Evolutionary conservation across 2,329 filamentous ascomycete genomes (phyloP).

Genomic region (Blastomyces percursus): DNA sequence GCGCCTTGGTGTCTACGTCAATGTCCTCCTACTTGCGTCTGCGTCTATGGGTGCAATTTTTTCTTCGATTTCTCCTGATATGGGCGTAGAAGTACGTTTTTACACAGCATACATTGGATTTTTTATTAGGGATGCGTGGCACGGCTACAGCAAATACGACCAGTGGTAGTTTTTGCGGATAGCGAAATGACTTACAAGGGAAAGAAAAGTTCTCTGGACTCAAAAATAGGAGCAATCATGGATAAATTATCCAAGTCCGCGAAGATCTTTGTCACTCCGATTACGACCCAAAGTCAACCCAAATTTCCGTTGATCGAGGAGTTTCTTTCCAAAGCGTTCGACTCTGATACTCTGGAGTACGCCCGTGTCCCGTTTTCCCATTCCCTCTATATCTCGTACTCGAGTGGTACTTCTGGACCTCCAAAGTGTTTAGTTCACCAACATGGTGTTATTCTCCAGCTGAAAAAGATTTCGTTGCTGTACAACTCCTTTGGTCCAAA

Average conservation of each 20-base stretch:
- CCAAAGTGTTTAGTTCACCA: conserved; percentile 39
- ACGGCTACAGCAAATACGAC: conserved; percentile 32
- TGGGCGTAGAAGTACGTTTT: conserved; percentile 26
- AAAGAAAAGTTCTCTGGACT: conserved; percentile 22
- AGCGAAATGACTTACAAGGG: conserved; percentile 33
- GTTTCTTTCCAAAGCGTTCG: conserved; percentile 25
- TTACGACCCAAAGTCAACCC: conserved; percentile 6
- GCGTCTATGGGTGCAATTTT: conserved; percentile 36
- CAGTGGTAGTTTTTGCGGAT: conserved; percentile 33
- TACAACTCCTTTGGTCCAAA: conserved; percentile 34
- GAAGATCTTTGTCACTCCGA: conserved; percentile 17
- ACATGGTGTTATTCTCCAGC: conserved; percentile 34
- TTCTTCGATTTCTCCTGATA: conserved; percentile 36
- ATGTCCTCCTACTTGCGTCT: conserved; percentile 33
- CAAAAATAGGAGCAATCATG: conserved; percentile 25
- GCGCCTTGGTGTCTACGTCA: conserved; percentile 34
- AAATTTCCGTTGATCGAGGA: conserved; percentile 20
- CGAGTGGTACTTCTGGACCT: conserved; percentile 34
- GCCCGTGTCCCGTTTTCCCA: conserved; percentile 31
- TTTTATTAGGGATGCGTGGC: conserved; percentile 21
- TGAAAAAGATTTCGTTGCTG: conserved; percentile 35
- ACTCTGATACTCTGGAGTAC: conserved; percentile 26
- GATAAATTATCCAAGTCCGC: conserved; percentile 18
- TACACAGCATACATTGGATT: background rate
- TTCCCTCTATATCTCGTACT: conserved; percentile 37